Evolutionary conservation across 106 monocot species (phyloP), one percentile per base, ranked within the genome.

Genomic region (Amphibolis antarctica): DNA sequence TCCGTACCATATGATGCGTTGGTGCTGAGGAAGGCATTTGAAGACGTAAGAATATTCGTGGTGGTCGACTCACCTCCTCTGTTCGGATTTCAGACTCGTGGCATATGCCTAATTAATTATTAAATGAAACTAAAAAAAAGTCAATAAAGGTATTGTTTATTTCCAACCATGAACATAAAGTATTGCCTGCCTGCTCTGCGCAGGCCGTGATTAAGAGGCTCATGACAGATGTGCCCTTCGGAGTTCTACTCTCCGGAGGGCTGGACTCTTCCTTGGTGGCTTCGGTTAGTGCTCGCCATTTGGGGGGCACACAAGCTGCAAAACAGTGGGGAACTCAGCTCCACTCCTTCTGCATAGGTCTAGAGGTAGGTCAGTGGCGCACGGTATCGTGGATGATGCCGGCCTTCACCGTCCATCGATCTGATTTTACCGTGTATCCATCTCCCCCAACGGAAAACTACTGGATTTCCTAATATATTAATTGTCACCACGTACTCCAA

Each of bases 201-300:
- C 57, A 84, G 88, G 78, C 88, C 31, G 84, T 84, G 14, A 75
- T 88, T 56, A 83, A 88, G 81, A 83, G 83, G 66, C 75, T 88
- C 18, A 88, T 88, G 83, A 84, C 88, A 6, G 88, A 88, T 65
- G 84, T 88, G n/a, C 88, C 84, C 1, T 88, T 88, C 44, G 84
- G 88, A 13, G 88, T 88, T 19, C 68, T 88, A 5, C 66, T 88
- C 18, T 81, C 83, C 30, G 88, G 84, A 15, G 88, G 88, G 15
- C 81, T 88, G 47, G 88, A 88, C 66, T 88, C 88, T 19, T 88
- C 88, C 3, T 50, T 84, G 18, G 88, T 88, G 23, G 88, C 88
- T 42, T 57, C 88, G 2, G 78, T 88, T 17, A 77, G 81, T 4
- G 74, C 78, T n/a, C 88, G 78, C 21, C 81, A 88, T 66, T 60